Percentiles rank a stretch among this genome's conserved stretches.
These are phyloP conservation scores for Salvia hispanica DNA, from an alignment of 257 asterid genomes.

Conservation along the genomic window DNA sequence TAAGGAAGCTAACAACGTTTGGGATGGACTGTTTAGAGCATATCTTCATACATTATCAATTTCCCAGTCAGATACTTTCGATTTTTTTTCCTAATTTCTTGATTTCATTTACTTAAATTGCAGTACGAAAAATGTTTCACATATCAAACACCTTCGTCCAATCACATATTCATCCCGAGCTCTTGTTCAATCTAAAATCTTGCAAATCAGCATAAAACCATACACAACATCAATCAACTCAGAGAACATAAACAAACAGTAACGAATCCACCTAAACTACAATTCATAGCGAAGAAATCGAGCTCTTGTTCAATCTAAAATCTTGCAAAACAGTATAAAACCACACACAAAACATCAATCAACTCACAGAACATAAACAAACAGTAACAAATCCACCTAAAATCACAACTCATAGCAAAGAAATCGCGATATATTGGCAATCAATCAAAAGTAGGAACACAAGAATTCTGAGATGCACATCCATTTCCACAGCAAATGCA, in stretches of 20 bases:
- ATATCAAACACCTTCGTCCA: background rate
- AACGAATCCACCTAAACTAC: background rate
- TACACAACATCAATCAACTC: background rate
- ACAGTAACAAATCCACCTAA: constrained; percentile 1
- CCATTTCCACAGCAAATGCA: constrained; percentile 7
- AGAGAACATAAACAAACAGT: background rate
- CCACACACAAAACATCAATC: background rate
- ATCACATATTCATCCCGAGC: background rate
- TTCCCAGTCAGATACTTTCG: background rate
- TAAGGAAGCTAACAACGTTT: background rate
- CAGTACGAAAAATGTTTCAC: background rate
- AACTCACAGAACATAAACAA: background rate
- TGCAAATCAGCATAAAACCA: background rate
- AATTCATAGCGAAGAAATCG: background rate
- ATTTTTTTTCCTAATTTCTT: background rate
- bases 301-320: background rate
- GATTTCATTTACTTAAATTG: background rate
- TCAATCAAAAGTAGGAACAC: background rate
- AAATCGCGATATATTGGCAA: background rate
- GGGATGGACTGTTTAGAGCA: background rate
- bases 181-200: background rate
- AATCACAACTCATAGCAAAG: background rate
- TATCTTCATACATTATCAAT: background rate
- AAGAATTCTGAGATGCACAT: background rate
- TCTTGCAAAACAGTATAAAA: background rate